Percentiles rank a stretch among this genome's conserved stretches.
These are phyloP conservation scores for Auricularia sp. DNA, from an alignment of 768 basidiomycete species.

Conservation along the genomic window DNA sequence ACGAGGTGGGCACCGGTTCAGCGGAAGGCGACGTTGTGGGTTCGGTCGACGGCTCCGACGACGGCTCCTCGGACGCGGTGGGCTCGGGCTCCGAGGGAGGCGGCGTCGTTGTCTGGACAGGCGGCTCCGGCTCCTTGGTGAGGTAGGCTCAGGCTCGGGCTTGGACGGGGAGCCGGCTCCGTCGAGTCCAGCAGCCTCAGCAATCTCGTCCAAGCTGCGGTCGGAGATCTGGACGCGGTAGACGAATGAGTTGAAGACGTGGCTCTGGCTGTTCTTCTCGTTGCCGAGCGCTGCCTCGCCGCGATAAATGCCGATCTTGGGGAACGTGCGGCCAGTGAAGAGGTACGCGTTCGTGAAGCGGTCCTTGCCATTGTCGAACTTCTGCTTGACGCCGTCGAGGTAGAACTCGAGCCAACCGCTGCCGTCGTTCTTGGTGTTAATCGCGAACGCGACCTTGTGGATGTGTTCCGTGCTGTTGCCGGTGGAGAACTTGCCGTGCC, in stretches of 20 bases:
- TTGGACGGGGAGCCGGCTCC: background rate
- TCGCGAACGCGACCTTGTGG: background rate
- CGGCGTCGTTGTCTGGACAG: background rate
- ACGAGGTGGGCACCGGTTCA: background rate
- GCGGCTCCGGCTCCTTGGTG: background rate
- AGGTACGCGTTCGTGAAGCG: background rate
- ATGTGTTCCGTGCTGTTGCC: background rate
- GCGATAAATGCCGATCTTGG: constrained; percentile 1
- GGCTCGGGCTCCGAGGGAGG: background rate
- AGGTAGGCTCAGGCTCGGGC: background rate
- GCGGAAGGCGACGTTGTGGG: background rate
- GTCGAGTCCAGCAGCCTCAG: background rate
- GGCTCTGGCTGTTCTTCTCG: background rate
- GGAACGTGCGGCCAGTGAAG: background rate
- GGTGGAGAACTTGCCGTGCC: background rate
- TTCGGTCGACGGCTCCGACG: background rate
- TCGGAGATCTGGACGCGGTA: constrained; percentile 1
- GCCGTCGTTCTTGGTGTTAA: background rate
- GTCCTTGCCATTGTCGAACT: background rate
- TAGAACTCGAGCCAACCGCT: constrained; percentile 1
- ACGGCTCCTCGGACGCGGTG: background rate
- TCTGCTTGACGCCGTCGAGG: constrained; percentile 2
- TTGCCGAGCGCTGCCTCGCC: background rate
- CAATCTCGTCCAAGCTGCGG: constrained; percentile 1
- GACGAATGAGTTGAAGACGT: background rate